Base-by-base conservation (phyloP, 2,329 filamentous ascomycete genomes). In the Delphinella strobiligena region DNA sequence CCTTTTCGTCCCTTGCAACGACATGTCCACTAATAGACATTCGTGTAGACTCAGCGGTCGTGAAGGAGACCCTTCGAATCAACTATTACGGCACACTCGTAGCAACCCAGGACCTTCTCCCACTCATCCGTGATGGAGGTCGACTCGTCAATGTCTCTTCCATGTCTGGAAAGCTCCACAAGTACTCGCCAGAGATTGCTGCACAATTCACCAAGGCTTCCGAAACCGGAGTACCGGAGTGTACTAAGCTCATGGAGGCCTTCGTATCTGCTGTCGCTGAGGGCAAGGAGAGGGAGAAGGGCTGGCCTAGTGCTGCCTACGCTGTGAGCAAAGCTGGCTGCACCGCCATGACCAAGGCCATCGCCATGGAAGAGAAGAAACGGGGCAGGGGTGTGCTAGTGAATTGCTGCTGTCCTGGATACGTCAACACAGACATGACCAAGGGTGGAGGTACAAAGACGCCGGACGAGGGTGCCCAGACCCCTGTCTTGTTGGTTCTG, bases 51-150 rank as follows among this genome's bases (percentile, higher is more conserved):
- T 43, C 55, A 4, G 54, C 66, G 17, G 57, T 73, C 16, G 70
- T 72, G 22, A 61, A 63, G 38, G 56, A 59, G 16, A 74, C 71
- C 0, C 53, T 74, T 3, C 53, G 59, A 16, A 65, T 61, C 45
- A 74, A 74, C 51, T 74, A 73, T 55, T 67, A 69, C 52, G 65
- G 63, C 49, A 71, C 69, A 3, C 54, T 74, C 11, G 57, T 64
- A 35, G 61, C 61, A 2, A 64, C 61, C 3, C 61, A 61, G 31
- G 45, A 56, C 7, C 58, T 73, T 42, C 55, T 74, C 17, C 64
- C 67, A 4, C 51, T 68, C 4, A 52, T 74, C 42, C 62, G 62
- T 31, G 47, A 58, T 5, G 52, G 54, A 4, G 68, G 67, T 5
- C 63, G 68, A 37, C 51, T 69, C 15, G 62, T 73, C 19, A 74